Percentiles rank a stretch among this genome's conserved stretches.
phyloP scores from a whole-genome alignment of 2,329 filamentous ascomycete species.

The Hymenoscyphus fraxineus region DNA sequence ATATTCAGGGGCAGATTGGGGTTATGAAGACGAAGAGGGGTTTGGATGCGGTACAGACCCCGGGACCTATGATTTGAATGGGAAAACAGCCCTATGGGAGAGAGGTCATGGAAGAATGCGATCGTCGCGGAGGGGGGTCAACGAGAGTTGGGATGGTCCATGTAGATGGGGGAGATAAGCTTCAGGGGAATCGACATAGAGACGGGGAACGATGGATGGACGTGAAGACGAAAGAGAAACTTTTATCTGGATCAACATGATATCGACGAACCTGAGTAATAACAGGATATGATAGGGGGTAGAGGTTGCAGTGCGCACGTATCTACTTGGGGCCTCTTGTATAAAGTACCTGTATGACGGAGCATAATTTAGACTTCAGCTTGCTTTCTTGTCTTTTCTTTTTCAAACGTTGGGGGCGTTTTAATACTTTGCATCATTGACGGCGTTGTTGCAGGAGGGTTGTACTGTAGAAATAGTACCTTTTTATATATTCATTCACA shows the following conservation, averaged over 20 bases:
- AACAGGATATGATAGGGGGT: background rate
- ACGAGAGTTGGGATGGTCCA: background rate
- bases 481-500: background rate
- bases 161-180: background rate
- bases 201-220: background rate
- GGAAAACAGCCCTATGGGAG: background rate
- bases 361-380: background rate
- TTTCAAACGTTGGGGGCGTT: background rate
- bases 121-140: background rate
- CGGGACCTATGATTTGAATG: constrained; percentile 1
- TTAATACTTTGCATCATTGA: too few relatives aligned
- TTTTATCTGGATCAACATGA: background rate
- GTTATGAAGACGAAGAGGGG: constrained; percentile 14
- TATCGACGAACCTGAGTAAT: background rate
- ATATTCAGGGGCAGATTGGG: constrained; percentile 19
- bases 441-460: background rate
- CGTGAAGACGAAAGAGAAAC: background rate
- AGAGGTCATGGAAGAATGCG: background rate
- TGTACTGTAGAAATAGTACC: background rate
- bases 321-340: background rate
- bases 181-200: background rate
- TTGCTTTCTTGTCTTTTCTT: background rate
- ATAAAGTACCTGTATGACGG: background rate
- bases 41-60: constrained; percentile 12
- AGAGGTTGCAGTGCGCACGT: background rate